These are phyloP conservation scores for Saprolegnia parasitica DNA, from an alignment of 352 stramenopile genomes.

Conservation along the genomic window DNA sequence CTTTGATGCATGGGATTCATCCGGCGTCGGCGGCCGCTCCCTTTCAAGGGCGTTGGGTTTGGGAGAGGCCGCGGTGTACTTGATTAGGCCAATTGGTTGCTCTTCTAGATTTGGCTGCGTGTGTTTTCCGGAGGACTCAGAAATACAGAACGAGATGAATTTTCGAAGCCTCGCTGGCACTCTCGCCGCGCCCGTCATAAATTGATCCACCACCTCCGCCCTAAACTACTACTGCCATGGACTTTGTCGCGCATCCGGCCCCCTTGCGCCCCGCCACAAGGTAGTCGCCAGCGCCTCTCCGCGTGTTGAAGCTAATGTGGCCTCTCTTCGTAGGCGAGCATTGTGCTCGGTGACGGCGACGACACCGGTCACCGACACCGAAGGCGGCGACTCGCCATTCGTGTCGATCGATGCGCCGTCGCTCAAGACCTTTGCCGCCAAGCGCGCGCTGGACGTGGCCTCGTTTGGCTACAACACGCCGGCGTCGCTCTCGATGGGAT, in stretches of 20 bases:
- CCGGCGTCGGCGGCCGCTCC: too few relatives aligned
- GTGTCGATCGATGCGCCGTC: neutral
- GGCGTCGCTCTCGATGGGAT: neutral
- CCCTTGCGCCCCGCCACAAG: neutral
- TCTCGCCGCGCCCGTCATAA: neutral
- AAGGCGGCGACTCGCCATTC: neutral
- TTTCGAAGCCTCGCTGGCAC: neutral
- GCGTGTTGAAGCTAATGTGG: neutral
- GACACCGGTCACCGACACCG: slow-evolving; percentile 1
- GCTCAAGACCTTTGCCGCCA: neutral
- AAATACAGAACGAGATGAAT: slow-evolving; percentile 14
- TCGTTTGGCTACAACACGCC: neutral
- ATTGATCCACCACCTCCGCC: neutral
- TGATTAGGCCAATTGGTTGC: neutral
- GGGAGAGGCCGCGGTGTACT: neutral
- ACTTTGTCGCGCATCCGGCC: neutral
- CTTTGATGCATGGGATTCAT: too few relatives aligned
- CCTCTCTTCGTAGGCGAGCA: neutral
- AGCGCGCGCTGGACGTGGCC: neutral
- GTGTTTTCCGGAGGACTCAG: slow-evolving; percentile 12
- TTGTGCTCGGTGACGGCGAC: neutral
- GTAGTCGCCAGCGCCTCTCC: neutral
- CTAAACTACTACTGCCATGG: neutral
- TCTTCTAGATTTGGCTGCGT: neutral
- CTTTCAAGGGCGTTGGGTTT: neutral